Evolutionary conservation across 371 early-diverging fungal genomes (phyloP).

Genomic region (Syncephalis fuscata): DNA sequence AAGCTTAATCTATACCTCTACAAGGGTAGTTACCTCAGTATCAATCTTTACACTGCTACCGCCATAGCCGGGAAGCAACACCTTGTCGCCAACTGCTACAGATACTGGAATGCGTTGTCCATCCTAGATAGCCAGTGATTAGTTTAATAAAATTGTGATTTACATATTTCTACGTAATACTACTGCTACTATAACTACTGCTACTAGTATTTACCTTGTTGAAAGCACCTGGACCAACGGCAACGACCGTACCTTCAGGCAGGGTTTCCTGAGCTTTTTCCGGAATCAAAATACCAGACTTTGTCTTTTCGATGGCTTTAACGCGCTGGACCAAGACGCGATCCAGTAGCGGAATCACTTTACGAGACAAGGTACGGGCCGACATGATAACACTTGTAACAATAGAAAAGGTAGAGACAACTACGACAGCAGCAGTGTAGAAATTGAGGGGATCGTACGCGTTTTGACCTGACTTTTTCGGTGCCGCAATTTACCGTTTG

Average conservation of each 20-base stretch:
- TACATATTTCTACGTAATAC: too few species aligned
- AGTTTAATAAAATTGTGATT: slow-evolving; percentile 4
- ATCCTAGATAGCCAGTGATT: slow-evolving; percentile 78
- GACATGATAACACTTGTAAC: too few species aligned
- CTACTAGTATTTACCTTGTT: slow-evolving; percentile 38
- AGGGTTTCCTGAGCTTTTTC: slow-evolving; percentile 94
- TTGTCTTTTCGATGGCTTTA: slow-evolving; percentile 90
- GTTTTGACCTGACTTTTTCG: too few species aligned
- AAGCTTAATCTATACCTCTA: too few species aligned
- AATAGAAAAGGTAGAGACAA: too few species aligned
- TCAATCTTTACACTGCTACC: slow-evolving; percentile 83
- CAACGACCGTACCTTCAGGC: slow-evolving; percentile 86
- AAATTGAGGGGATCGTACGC: too few species aligned
- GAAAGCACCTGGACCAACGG: slow-evolving; percentile 82
- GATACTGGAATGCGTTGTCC: slow-evolving; percentile 68
- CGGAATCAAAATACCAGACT: slow-evolving; percentile 90
- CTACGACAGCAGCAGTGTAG: too few species aligned
- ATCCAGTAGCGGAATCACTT: slow-evolving; percentile 84
- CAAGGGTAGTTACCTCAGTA: slow-evolving; percentile 35
- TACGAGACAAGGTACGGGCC: slow-evolving; percentile 1
- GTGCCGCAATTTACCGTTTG: too few species aligned
- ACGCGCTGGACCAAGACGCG: slow-evolving; percentile 92
- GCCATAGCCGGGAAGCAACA: slow-evolving; percentile 88
- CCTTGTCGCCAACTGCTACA: slow-evolving; percentile 81
- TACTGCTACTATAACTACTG: background rate